Evolutionary conservation across 2,329 filamentous ascomycete species (phyloP).

Genomic region (Penicillium thymicola): DNA sequence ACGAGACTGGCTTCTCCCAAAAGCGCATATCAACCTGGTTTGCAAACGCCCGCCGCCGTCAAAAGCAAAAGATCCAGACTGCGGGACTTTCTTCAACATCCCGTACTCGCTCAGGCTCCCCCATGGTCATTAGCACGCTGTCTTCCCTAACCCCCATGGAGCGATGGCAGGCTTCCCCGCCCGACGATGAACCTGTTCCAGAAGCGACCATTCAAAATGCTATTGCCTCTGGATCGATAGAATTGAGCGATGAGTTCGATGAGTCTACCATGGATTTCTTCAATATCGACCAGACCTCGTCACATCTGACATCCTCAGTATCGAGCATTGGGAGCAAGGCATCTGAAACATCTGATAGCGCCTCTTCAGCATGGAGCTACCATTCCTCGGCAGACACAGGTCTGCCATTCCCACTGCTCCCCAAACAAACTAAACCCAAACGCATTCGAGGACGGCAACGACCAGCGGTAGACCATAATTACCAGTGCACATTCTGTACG

Average conservation of each 20-base stretch:
- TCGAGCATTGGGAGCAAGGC: constrained; percentile 31
- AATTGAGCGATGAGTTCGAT: constrained; percentile 11
- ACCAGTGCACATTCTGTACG: constrained; percentile 51
- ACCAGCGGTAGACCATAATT: constrained; percentile 14
- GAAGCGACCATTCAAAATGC: constrained; percentile 41
- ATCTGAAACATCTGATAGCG: constrained; percentile 32
- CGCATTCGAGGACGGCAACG: constrained; percentile 6
- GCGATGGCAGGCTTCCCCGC: constrained; percentile 45
- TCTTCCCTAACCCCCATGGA: constrained; percentile 48
- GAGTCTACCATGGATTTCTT: constrained; percentile 20
- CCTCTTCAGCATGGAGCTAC: constrained; percentile 35
- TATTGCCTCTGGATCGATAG: constrained; percentile 16
- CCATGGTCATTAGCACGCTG: constrained; percentile 39
- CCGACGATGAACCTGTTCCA: constrained; percentile 46
- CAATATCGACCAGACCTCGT: constrained; percentile 28
- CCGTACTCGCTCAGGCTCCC: constrained; percentile 41
- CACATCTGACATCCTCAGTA: constrained; percentile 29
- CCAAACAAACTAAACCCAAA: constrained; percentile 7
- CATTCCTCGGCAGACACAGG: constrained; percentile 25
- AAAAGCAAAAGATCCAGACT: constrained; percentile 36
- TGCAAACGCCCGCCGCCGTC: constrained; percentile 50
- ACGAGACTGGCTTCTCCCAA: constrained; percentile 46
- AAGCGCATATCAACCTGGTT: constrained; percentile 52
- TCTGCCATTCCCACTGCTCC: constrained; percentile 21
- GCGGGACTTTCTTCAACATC: constrained; percentile 19